phyloP scores from a whole-genome alignment of 176 grass and related monocot genomes.

The Saccharum spontaneum region DNA sequence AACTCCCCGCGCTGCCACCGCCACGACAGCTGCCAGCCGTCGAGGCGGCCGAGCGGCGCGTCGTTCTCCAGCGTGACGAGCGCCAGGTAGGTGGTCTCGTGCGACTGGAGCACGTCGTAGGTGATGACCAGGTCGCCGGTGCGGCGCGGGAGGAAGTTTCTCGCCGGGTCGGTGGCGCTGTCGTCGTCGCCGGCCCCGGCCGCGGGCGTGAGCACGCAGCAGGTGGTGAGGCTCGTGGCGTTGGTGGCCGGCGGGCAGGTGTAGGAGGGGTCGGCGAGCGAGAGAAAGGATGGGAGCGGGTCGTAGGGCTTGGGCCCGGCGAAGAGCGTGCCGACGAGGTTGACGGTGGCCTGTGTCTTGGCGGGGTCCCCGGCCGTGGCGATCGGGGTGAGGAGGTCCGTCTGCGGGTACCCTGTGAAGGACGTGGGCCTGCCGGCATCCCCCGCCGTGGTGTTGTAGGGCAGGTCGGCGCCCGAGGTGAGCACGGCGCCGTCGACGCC shows the following conservation, averaged over 20 bases:
- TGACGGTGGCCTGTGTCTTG: constrained; percentile 39
- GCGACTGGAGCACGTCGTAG: constrained; percentile 69
- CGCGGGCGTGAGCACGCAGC: constrained; percentile 41
- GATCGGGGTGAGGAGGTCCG: constrained; percentile 73
- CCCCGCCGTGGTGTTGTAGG: constrained; percentile 59
- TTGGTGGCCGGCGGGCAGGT: constrained; percentile 33
- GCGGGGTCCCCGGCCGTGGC: constrained; percentile 57
- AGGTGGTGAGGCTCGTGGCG: constrained; percentile 29
- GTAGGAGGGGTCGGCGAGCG: constrained; percentile 60
- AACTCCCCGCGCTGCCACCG: constrained; percentile 65
- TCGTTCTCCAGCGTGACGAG: constrained; percentile 68
- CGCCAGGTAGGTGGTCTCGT: constrained; percentile 55
- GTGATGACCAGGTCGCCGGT: constrained; percentile 66
- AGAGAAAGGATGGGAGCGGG: constrained; percentile 52
- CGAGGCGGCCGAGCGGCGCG: constrained; percentile 56
- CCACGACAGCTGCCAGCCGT: constrained; percentile 73
- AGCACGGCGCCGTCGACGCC: constrained; percentile 49
- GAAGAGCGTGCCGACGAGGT: constrained; percentile 67
- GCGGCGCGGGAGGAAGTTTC: constrained; percentile 33
- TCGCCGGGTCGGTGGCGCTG: not conserved
- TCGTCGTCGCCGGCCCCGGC: not conserved
- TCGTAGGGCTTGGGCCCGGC: constrained; percentile 22
- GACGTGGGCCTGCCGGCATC: constrained; percentile 16
- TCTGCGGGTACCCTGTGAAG: constrained; percentile 70
- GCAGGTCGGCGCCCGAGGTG: constrained; percentile 45